Evolutionary conservation across 352 stramenopile species (phyloP), one percentile per base, ranked within the genome.

Genomic region (Phytopythium kandeliae): DNA sequence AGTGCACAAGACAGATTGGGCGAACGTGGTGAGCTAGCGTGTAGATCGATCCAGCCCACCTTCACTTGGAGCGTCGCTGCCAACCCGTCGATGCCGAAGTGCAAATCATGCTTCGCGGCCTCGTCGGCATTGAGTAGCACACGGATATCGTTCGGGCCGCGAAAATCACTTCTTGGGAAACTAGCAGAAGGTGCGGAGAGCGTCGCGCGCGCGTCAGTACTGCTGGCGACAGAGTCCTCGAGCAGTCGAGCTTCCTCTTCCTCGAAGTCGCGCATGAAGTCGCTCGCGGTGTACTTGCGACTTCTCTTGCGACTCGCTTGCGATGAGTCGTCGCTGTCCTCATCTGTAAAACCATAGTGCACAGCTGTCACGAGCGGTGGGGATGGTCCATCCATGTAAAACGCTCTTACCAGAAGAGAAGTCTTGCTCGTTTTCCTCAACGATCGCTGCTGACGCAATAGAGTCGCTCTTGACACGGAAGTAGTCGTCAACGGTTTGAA

Each of bases 221-320:
- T 45, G 2, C 61, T 38, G 33, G 52, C 38, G 31, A 52, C 38
- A 21, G 31, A 40, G n/a, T 65, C 55, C 58, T 75, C 67, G 8
- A 49, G 51, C 5, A 71, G 22, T 12, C 75, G 35, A 19, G 58
- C 58, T 26, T 89, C 70, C 57, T 91, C 72, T 45, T 87, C 80
- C 48, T 86, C 76, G 54, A 91, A 86, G 42, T 91, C 79, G 37
- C 76, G 74, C 74, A 88, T 86, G 30, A 89, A 89, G 48, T 89
- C 78, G 55, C 68, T 89, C 48, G 74, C 62, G 15, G 78, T 83
- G 65, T 91, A 87, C 53, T 87, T 85, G 11, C 72, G 69, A 67
- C 66, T 82, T 34, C 69, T 63, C 19, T 66, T 68, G 24, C 71
- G 53, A 17, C 54, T 54, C 10, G 58, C 72, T n/a, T 60, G 57